Conservation (phyloP, 2,329 filamentous ascomycete species). For the Mariannaea elegans region DNA sequence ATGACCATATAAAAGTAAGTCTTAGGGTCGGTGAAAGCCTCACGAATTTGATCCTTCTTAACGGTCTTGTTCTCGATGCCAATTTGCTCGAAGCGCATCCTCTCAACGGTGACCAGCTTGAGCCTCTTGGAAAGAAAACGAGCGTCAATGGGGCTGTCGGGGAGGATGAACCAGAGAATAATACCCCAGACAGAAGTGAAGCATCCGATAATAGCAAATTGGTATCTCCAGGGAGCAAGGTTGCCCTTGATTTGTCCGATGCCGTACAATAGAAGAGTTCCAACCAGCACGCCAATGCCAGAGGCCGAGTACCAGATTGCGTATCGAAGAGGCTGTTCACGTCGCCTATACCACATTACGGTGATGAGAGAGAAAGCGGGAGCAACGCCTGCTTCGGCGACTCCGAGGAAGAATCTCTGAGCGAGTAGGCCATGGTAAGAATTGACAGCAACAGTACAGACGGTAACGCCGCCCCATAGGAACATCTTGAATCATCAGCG, state of each 20-base stretch:
- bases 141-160: neutral
- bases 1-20: neutral
- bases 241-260: neutral
- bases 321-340: neutral
- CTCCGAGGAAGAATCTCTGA: neutral
- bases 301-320: neutral
- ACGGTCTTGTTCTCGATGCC: neutral
- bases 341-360: slow-evolving; percentile 1
- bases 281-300: neutral
- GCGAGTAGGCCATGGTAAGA: slow-evolving; percentile 11
- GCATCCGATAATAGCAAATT: neutral
- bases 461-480: no score
- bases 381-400: neutral
- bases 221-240: neutral
- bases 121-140: neutral
- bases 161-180: neutral
- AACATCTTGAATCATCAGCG: no score
- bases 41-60: neutral
- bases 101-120: neutral
- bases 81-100: neutral
- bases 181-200: neutral
- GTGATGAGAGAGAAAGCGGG: slow-evolving; percentile 1
- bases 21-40: neutral
- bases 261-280: neutral
- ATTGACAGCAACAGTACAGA: slow-evolving; percentile 7